phyloP scores from a whole-genome alignment of 768 basidiomycete species.

The Boletus vinaceobasis region DNA sequence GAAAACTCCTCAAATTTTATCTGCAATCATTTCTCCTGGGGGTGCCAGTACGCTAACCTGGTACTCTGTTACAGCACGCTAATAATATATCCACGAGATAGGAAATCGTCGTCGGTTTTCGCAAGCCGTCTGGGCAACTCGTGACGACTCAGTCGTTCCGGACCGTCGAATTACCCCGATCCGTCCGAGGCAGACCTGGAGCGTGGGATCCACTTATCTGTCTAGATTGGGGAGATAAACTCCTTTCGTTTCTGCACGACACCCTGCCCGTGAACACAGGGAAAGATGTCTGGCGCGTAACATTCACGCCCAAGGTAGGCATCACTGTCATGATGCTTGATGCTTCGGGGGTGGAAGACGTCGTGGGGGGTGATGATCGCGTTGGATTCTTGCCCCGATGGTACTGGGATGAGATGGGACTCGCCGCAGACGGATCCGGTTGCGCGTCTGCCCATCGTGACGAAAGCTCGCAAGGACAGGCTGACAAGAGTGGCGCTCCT shows the following conservation, averaged over 20 bases:
- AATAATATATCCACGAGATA: constrained; percentile 26
- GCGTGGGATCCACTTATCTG: constrained; percentile 78
- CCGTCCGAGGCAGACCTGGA: constrained; percentile 68
- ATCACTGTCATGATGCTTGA: constrained; percentile 50
- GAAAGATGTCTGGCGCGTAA: constrained; percentile 65
- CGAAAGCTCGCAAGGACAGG: constrained; percentile 2
- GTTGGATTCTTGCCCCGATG: constrained; percentile 77
- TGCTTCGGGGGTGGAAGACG: constrained; percentile 49
- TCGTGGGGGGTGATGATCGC: constrained; percentile 63
- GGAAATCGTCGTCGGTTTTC: constrained; percentile 87
- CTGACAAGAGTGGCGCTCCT: constrained; percentile 7
- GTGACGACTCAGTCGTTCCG: constrained; percentile 67
- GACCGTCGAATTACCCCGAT: constrained; percentile 75
- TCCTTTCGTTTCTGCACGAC: constrained; percentile 54
- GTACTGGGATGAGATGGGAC: constrained; percentile 47
- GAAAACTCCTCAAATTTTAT: constrained; percentile 91
- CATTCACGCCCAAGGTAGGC: constrained; percentile 58
- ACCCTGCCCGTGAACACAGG: constrained; percentile 25
- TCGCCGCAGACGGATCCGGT: not conserved
- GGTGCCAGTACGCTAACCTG: constrained; percentile 61
- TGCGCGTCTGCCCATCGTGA: constrained; percentile 6
- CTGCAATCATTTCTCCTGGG: constrained; percentile 89
- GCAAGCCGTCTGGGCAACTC: constrained; percentile 70
- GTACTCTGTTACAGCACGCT: not conserved
- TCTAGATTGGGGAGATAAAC: constrained; percentile 66